A percentile compares a stretch with the other conserved stretches of the same genome.
These are phyloP conservation scores for Drechslerella dactyloides DNA, from an alignment of 2,329 filamentous ascomycete species.

Conservation along the genomic window DNA sequence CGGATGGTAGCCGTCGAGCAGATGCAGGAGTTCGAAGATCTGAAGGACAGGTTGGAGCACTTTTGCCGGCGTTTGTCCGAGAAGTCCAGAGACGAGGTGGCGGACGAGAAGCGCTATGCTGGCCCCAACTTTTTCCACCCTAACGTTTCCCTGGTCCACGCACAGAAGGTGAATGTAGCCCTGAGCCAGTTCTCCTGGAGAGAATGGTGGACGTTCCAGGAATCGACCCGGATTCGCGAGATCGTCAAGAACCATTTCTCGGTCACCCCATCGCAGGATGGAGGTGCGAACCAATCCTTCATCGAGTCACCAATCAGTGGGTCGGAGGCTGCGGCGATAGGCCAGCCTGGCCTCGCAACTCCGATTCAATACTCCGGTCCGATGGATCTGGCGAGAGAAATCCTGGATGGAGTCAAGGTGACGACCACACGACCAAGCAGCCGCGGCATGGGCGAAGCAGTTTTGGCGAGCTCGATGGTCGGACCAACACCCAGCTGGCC, in stretches of 20 bases:
- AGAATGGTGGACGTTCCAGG: slow-evolving; percentile 55
- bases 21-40: slow-evolving; percentile 53
- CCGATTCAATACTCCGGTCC: slow-evolving; percentile 52
- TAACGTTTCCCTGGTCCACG: slow-evolving; percentile 50
- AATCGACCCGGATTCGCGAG: slow-evolving; percentile 54
- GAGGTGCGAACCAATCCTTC: background rate
- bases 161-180: slow-evolving; percentile 52
- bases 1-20: slow-evolving; percentile 53
- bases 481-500: slow-evolving; percentile 51
- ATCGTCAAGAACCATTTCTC: slow-evolving; percentile 54
- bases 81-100: slow-evolving; percentile 24
- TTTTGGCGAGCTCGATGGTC: slow-evolving; percentile 54
- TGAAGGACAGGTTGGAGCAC: slow-evolving; percentile 51
- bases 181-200: slow-evolving; percentile 55
- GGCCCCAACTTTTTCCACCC: slow-evolving; percentile 33
- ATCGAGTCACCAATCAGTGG: slow-evolving; percentile 24
- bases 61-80: slow-evolving; percentile 51
- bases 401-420: slow-evolving; percentile 54
- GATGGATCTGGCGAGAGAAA: slow-evolving; percentile 54
- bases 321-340: slow-evolving; percentile 20
- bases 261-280: slow-evolving; percentile 46
- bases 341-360: slow-evolving; percentile 17
- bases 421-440: slow-evolving; percentile 53
- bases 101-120: slow-evolving; percentile 26
- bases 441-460: slow-evolving; percentile 55